Percentiles rank a stretch among this genome's conserved stretches.
These are phyloP conservation scores for Erucastrum elatum DNA, from an alignment of 345 rosid genomes.

Conservation along the genomic window DNA sequence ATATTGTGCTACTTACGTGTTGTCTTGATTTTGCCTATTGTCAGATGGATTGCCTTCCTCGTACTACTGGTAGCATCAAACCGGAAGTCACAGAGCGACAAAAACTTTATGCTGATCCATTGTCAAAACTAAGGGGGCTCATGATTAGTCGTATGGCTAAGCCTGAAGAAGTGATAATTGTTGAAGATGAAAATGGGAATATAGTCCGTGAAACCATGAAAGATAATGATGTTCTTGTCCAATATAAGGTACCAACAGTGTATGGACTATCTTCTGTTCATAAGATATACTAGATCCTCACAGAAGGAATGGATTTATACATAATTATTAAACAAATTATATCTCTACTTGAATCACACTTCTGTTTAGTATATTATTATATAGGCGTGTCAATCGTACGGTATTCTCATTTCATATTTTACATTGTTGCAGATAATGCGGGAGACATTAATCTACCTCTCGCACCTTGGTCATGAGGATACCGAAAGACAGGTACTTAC, in stretches of 20 bases:
- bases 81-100: constrained; percentile 62
- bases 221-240: constrained; percentile 98
- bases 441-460: constrained; percentile 87
- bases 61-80: constrained; percentile 72
- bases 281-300: constrained; percentile 9
- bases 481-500: constrained; percentile 90
- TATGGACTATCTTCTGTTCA: constrained; percentile 1
- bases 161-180: constrained; percentile 96
- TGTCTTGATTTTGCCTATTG: constrained; percentile 21
- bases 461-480: constrained; percentile 97
- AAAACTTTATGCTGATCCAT: constrained; percentile 70
- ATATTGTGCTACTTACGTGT: constrained; percentile 22
- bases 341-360: neutral
- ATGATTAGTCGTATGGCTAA: constrained; percentile 99
- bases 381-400: neutral
- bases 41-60: constrained; percentile 69
- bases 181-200: constrained; percentile 99
- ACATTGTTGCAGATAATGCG: constrained; percentile 69
- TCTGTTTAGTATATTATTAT: neutral
- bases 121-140: constrained; percentile 87
- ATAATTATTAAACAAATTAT: neutral
- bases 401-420: constrained; percentile 11
- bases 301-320: neutral
- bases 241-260: constrained; percentile 65
- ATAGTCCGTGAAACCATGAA: constrained; percentile 98